These are phyloP conservation scores for Taiwanofungus camphoratus DNA, from an alignment of 1,284 basidiomycete genomes.

Conservation along the genomic window DNA sequence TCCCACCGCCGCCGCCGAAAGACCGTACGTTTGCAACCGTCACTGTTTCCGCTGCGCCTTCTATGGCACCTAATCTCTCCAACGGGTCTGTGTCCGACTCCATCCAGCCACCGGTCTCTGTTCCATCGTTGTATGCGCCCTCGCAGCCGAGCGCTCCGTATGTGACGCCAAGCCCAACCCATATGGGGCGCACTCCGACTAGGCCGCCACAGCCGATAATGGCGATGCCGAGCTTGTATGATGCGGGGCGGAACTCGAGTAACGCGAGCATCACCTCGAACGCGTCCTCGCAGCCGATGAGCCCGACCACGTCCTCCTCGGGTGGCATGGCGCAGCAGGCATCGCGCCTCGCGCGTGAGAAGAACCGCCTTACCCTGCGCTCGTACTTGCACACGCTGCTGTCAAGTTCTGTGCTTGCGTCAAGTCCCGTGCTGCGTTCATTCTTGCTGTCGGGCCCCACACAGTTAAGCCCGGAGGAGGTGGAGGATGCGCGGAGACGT, in stretches of 20 bases:
- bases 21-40: conserved; percentile 68
- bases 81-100: conserved; percentile 12
- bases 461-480: conserved; percentile 66
- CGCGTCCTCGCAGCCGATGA: conserved; percentile 1
- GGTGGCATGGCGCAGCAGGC: conserved; percentile 18
- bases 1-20: conserved; percentile 81
- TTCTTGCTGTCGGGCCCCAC: conserved; percentile 85
- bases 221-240: conserved; percentile 19
- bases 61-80: conserved; percentile 26
- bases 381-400: conserved; percentile 86
- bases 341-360: conserved; percentile 75
- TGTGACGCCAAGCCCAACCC: background rate
- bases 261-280: conserved; percentile 22
- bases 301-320: conserved; percentile 7
- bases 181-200: conserved; percentile 7
- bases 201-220: conserved; percentile 6
- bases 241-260: conserved; percentile 14
- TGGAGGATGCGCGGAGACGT: conserved; percentile 72
- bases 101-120: conserved; percentile 1
- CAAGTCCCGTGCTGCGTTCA: conserved; percentile 80
- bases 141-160: background rate
- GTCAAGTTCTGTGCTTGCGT: conserved; percentile 67
- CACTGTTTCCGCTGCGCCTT: conserved; percentile 32
- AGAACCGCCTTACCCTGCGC: conserved; percentile 91
- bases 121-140: background rate